Base-by-base conservation (phyloP, 2,329 filamentous ascomycete genomes). In the Tolypocladium cylindrosporum region DNA sequence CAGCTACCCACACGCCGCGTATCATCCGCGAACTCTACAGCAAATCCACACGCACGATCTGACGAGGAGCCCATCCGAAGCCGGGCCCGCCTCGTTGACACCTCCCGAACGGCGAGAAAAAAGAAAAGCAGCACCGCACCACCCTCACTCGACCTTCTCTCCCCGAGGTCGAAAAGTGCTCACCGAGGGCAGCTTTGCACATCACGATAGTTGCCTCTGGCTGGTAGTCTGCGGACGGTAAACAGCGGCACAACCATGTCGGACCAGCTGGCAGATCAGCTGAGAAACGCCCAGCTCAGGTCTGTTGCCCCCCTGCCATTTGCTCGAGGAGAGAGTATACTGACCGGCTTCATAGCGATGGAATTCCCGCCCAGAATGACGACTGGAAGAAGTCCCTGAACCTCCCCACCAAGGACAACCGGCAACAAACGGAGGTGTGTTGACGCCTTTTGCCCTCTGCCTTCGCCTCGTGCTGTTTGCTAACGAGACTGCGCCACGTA, bases 381-480 rank as follows among this genome's bases (percentile, higher is more conserved):
- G 85, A 91, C 69, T 93, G 89, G 89, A 90, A 89, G 75, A 81
- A 85, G 68, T 83, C 74, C 60, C 75, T 93, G 59, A 90, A 88
- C 64, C 74, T 89, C 60, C 90, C 90, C 56, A 74, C 82, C 58
- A 90, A 87, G 72, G 90, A 94, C 71, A 85, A 79, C 67, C 83
- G 90, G 75, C 85, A 88, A 66, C 90, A 94, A 75, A 94, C 90
- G 63, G 90, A 93, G 79, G 88, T 90, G 66, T 57, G 66, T 63
- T 27, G 4, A 13, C 7, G n/a, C 24, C 37, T 36, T 16, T 43
- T 36, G 48, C 34, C 57, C 36, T 51, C 57, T 58, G 45, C 55
- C 51, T 58, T 56, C n/a, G 19, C 55, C 11, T 39, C 50, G 42
- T 45, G 60, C 8, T 61, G 36, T n/a, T 43, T 48, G 24, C 55